Evolutionary conservation across 176 grass and related monocot genomes (phyloP).

Genomic region (Melocanna baccifera): DNA sequence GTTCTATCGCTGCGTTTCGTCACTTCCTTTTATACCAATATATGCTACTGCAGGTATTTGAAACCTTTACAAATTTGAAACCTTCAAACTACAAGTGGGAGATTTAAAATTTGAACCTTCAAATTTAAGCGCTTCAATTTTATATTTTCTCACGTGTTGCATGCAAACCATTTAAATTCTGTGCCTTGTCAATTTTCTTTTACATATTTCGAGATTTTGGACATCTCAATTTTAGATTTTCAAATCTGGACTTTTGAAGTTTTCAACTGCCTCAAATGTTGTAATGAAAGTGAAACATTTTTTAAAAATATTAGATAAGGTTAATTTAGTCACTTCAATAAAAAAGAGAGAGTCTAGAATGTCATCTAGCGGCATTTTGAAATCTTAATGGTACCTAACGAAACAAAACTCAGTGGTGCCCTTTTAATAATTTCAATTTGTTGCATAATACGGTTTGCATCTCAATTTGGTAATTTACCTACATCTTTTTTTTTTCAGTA

Average conservation of each 20-base stretch:
- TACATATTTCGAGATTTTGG: background rate
- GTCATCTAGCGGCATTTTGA: background rate
- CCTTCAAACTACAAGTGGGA: background rate
- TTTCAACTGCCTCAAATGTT: background rate
- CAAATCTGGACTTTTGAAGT: background rate
- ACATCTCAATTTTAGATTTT: background rate
- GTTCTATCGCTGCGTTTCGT: background rate
- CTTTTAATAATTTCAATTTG: conserved; percentile 20
- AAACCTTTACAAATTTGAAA: background rate
- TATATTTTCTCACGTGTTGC: no score
- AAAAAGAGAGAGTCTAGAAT: background rate
- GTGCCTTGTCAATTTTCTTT: no score
- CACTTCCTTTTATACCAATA: background rate
- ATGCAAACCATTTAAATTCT: no score
- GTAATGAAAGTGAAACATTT: background rate
- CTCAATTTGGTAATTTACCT: conserved; percentile 14
- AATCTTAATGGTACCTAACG: background rate
- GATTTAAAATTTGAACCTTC: background rate
- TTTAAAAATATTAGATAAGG: background rate
- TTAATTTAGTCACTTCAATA: background rate
- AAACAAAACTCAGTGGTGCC: background rate
- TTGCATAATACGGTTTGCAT: conserved; percentile 16
- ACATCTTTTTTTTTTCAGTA: background rate
- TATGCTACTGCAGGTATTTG: background rate
- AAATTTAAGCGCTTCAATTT: background rate